A percentile compares a stretch with the other conserved stretches of the same genome.
Evolutionary conservation across 2,329 filamentous ascomycete genomes (phyloP).

Genomic region (Ustulina deusta): DNA sequence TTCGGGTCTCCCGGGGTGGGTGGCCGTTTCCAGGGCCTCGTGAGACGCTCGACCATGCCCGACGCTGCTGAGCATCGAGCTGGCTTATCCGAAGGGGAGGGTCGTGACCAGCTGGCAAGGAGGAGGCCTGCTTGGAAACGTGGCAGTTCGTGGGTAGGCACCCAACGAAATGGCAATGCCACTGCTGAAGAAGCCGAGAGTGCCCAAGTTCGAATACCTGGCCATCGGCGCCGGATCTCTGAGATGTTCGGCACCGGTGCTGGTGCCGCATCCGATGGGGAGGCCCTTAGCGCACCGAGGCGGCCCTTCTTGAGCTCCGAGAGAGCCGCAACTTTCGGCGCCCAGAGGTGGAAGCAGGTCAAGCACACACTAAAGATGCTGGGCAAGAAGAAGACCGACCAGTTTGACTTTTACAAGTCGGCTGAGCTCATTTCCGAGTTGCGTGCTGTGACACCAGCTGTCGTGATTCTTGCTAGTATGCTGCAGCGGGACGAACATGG

Average conservation of each 20-base stretch:
- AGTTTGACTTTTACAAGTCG: slow-evolving; percentile 93
- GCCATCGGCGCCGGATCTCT: slow-evolving; percentile 74
- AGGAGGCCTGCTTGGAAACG: slow-evolving; percentile 67
- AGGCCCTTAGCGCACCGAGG: slow-evolving; percentile 65
- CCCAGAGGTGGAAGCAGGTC: slow-evolving; percentile 90
- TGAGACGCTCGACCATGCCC: slow-evolving; percentile 74
- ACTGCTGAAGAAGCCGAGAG: slow-evolving; percentile 65
- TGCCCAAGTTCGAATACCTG: slow-evolving; percentile 66
- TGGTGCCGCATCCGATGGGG: slow-evolving; percentile 66
- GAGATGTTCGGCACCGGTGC: slow-evolving; percentile 66
- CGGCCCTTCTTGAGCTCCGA: slow-evolving; percentile 72
- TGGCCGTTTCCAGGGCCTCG: slow-evolving; percentile 66
- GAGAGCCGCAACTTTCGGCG: slow-evolving; percentile 77
- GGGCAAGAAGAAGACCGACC: slow-evolving; percentile 81
- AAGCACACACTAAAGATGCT: slow-evolving; percentile 88
- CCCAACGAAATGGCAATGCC: slow-evolving; percentile 62
- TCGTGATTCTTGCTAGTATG: slow-evolving; percentile 95
- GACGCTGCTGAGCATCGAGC: slow-evolving; percentile 69
- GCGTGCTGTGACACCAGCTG: slow-evolving; percentile 90
- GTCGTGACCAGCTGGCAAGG: slow-evolving; percentile 70
- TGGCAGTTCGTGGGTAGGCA: slow-evolving; percentile 68
- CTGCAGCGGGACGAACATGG: slow-evolving; percentile 97
- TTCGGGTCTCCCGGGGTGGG: slow-evolving; percentile 57
- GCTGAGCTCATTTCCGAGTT: slow-evolving; percentile 96
- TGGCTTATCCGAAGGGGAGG: slow-evolving; percentile 81